Evolutionary conservation across 176 grass and related monocot species (phyloP), one percentile per base, ranked within the genome.

Genomic region (Eragrostis nindensis): DNA sequence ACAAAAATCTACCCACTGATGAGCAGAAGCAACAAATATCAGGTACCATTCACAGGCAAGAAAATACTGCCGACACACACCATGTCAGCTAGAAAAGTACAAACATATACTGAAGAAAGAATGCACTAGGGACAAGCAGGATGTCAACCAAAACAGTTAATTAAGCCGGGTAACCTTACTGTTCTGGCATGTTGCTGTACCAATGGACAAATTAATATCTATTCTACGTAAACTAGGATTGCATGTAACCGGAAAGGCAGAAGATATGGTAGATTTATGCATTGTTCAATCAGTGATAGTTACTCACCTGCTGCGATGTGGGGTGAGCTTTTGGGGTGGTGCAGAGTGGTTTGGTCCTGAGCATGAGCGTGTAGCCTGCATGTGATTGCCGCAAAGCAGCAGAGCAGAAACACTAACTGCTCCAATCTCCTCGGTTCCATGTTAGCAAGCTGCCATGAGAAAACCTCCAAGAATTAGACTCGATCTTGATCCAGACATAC

Each of bases 371-470:
- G 82, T 11, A 76, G 40, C 29, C 38, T 63, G 70, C 90, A 88
- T 82, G 90, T 88, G 72, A 80, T 71, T 62, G 76, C 81, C 21
- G 39, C 76, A 50, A 91, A 44, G 87, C 59, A 93, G 82, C 81
- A 89, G 45, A 99, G 79, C 77, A 95, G 61, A 40, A 89, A 63
- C 79, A 84, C 68, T 26, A 84, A 70, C 80, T 86, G 73, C 71
- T 77, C 83, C 54, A 83, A 70, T 45, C 81, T 82, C 84, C 85
- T 84, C 36, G 65, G 83, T 74, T 85, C 83, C 90, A 97, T 97
- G n/a, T 80, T 71, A 79, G 49, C 30, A 65, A 55, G 30, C 90
- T 89, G 69, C 49, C 61, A 70, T 60, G 55, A 41, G 65, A 86
- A 71, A 83, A 79, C 36, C 17, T 79, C 63, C 83, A 86, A 89